These are phyloP conservation scores for Pythium sukuiense DNA, from an alignment of 352 stramenopile genomes.

Conservation along the genomic window DNA sequence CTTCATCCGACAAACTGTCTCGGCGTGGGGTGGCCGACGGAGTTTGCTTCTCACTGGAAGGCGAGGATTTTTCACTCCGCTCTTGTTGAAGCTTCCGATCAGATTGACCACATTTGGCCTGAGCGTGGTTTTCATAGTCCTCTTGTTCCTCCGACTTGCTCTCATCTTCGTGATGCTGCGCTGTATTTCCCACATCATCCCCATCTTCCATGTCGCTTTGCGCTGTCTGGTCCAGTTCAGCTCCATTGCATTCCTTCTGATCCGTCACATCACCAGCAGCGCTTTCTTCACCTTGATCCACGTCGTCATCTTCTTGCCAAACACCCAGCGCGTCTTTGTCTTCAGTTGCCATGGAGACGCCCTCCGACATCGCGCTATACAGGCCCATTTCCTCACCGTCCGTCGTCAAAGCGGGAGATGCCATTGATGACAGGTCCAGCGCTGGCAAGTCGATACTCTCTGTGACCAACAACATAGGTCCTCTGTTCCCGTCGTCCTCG, in stretches of 20 bases:
- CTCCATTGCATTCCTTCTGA: background rate
- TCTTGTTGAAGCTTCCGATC: background rate
- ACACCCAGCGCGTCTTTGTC: background rate
- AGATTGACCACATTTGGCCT: background rate
- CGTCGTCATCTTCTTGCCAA: background rate
- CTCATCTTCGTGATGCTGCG: background rate
- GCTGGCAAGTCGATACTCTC: conserved; percentile 15
- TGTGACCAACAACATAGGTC: background rate
- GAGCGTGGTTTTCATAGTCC: background rate
- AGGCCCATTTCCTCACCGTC: background rate
- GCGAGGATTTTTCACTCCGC: background rate
- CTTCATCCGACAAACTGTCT: conserved; percentile 2
- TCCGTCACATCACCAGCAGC: background rate
- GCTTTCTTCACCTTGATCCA: background rate
- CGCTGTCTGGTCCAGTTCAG: background rate
- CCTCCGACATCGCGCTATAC: conserved; percentile 2
- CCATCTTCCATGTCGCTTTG: background rate
- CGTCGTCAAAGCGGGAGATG: conserved; percentile 14
- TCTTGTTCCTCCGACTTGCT: background rate
- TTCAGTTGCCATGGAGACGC: conserved; percentile 8
- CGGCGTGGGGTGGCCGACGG: background rate
- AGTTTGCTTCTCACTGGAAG: background rate
- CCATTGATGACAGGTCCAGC: conserved; percentile 14
- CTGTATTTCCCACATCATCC: background rate
- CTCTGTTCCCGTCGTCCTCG: background rate